These are phyloP conservation scores for Beauveria australis DNA, from an alignment of 2,329 filamentous ascomycete genomes.

Conservation along the genomic window DNA sequence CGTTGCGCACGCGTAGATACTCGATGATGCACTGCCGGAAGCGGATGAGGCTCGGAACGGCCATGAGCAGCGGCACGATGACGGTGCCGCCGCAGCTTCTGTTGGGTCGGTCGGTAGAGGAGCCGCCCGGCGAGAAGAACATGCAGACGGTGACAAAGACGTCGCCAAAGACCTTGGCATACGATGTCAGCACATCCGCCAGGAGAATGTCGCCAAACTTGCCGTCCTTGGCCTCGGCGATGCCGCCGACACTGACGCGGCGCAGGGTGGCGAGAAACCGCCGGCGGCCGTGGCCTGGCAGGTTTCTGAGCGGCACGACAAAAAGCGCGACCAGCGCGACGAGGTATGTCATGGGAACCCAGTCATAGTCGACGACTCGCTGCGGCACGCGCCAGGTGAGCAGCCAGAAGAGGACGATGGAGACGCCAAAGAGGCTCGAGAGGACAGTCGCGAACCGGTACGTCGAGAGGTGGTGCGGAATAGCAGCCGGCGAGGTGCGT, in stretches of 20 bases:
- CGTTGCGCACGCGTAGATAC: slow-evolving; percentile 61
- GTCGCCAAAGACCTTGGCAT: slow-evolving; percentile 86
- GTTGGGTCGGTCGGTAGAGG: slow-evolving; percentile 73
- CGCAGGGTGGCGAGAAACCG: slow-evolving; percentile 69
- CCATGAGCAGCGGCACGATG: slow-evolving; percentile 77
- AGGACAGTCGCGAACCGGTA: slow-evolving; percentile 79
- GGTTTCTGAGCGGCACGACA: slow-evolving; percentile 59
- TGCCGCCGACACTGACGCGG: slow-evolving; percentile 73
- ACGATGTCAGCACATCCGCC: slow-evolving; percentile 89
- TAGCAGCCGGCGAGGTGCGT: slow-evolving; percentile 60
- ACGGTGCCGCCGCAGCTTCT: slow-evolving; percentile 71
- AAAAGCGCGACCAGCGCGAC: slow-evolving; percentile 63
- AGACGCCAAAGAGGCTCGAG: slow-evolving; percentile 60
- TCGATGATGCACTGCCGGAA: slow-evolving; percentile 89
- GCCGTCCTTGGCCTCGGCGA: slow-evolving; percentile 78
- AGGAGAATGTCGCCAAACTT: slow-evolving; percentile 93
- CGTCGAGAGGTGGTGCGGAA: slow-evolving; percentile 69
- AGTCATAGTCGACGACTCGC: slow-evolving; percentile 70
- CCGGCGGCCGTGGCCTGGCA: slow-evolving; percentile 62
- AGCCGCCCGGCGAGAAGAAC: slow-evolving; percentile 65
- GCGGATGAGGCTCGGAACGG: slow-evolving; percentile 75
- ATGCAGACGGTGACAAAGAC: slow-evolving; percentile 85
- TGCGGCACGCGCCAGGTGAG: slow-evolving; percentile 62
- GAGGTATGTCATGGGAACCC: slow-evolving; percentile 80
- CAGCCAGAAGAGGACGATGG: slow-evolving; percentile 75